phyloP scores from a whole-genome alignment of 352 stramenopile genomes.

The Phytophthora crassamura region DNA sequence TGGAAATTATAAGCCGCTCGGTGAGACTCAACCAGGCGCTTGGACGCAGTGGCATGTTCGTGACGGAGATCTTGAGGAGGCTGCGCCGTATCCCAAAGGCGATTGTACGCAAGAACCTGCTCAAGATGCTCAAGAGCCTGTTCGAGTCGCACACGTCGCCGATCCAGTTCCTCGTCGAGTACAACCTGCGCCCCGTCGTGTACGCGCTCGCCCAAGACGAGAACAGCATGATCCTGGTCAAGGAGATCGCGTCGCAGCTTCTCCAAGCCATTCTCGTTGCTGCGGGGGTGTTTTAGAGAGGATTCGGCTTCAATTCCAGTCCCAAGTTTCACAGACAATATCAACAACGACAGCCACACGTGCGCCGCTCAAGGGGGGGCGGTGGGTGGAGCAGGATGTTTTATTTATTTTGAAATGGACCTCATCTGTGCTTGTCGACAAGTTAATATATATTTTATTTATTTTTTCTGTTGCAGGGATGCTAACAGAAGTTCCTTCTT shows the following conservation, averaged over 20 bases:
- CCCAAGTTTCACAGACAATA: not conserved
- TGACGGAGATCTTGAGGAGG: conserved; percentile 83
- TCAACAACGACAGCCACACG: conserved; percentile 8
- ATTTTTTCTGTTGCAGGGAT: conserved; percentile 46
- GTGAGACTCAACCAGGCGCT: conserved; percentile 87
- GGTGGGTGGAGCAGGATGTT: conserved; percentile 21
- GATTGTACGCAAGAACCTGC: conserved; percentile 91
- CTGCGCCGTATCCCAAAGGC: conserved; percentile 85
- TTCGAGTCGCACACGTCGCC: conserved; percentile 89
- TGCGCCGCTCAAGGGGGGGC: conserved; percentile 22
- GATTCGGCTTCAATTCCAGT: not conserved
- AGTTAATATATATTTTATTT: conserved; percentile 8
- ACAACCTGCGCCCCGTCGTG: conserved; percentile 85
- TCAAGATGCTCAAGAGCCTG: conserved; percentile 93
- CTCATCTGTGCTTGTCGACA: conserved; percentile 23
- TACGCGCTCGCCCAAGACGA: conserved; percentile 85
- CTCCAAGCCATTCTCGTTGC: conserved; percentile 84
- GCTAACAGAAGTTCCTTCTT: conserved; percentile 70
- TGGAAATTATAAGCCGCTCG: conserved; percentile 83
- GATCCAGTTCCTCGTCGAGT: conserved; percentile 89
- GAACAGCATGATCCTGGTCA: conserved; percentile 91
- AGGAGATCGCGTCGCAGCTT: conserved; percentile 89
- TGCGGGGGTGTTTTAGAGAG: conserved; percentile 57
- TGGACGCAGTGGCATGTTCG: conserved; percentile 84
- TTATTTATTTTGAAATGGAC: conserved; percentile 51